phyloP scores from a whole-genome alignment of 768 basidiomycete genomes.

The Rhodotorula babjevae region DNA sequence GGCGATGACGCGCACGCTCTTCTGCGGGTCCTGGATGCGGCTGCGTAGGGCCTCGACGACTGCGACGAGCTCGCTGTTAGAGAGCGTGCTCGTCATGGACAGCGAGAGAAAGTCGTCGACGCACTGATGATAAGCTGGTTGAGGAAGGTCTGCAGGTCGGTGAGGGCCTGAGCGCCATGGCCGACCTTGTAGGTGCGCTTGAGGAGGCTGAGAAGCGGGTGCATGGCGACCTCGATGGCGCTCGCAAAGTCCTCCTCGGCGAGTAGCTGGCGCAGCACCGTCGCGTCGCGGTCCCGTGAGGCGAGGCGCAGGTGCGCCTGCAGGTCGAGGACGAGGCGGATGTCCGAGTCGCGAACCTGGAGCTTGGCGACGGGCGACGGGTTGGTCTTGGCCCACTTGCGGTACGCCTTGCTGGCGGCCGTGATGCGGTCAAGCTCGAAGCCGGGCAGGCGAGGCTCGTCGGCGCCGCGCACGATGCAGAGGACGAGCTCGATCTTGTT shows the following conservation, averaged over 20 bases:
- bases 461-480: slow-evolving; percentile 35
- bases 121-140: slow-evolving; percentile 36
- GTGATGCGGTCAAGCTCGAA: slow-evolving; percentile 29
- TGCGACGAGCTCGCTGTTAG: not conserved
- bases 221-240: slow-evolving; percentile 24
- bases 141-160: slow-evolving; percentile 26
- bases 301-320: slow-evolving; percentile 26
- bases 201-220: slow-evolving; percentile 25
- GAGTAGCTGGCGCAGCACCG: slow-evolving; percentile 26
- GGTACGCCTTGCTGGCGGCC: slow-evolving; percentile 5
- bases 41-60: slow-evolving; percentile 33
- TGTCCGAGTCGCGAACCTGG: slow-evolving; percentile 23
- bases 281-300: slow-evolving; percentile 21
- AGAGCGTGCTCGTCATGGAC: not conserved
- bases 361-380: slow-evolving; percentile 13
- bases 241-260: slow-evolving; percentile 28
- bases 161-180: slow-evolving; percentile 14
- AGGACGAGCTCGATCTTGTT: slow-evolving; percentile 35
- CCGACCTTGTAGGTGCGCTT: slow-evolving; percentile 27
- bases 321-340: slow-evolving; percentile 37
- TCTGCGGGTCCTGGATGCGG: slow-evolving; percentile 35
- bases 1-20: slow-evolving; percentile 32
- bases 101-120: not conserved
- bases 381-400: slow-evolving; percentile 22
- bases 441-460: slow-evolving; percentile 30